phyloP scores from a whole-genome alignment of 768 basidiomycete species.

The Suillus plorans region DNA sequence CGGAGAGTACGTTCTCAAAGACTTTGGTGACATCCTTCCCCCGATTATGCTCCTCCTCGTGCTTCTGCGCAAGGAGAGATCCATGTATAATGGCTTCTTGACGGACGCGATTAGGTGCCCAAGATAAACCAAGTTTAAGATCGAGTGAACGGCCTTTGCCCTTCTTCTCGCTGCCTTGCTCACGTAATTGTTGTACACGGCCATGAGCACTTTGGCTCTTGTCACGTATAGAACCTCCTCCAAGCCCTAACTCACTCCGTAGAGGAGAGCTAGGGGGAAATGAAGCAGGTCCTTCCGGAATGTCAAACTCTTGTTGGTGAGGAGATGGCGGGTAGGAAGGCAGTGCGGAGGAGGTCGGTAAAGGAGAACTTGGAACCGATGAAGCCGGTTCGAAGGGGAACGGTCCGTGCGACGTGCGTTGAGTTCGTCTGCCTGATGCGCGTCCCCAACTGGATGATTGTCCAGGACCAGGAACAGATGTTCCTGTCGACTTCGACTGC shows the following conservation, averaged over 20 bases:
- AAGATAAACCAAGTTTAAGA: conserved; percentile 65
- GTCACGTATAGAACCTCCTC: conserved; percentile 25
- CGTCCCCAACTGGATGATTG: conserved; percentile 61
- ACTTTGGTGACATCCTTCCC: conserved; percentile 36
- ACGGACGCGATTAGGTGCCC: conserved; percentile 68
- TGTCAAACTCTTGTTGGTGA: conserved; percentile 9
- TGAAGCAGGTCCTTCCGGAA: conserved; percentile 10
- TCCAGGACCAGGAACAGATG: conserved; percentile 28
- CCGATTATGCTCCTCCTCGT: conserved; percentile 15
- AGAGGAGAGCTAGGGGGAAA: conserved; percentile 18
- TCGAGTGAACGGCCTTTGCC: conserved; percentile 72
- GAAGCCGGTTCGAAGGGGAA: conserved; percentile 73
- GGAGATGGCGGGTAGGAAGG: conserved; percentile 13
- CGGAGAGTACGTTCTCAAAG: conserved; percentile 36
- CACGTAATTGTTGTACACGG: conserved; percentile 10
- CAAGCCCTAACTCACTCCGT: conserved; percentile 33
- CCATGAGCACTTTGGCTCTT: conserved; percentile 25
- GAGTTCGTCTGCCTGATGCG: conserved; percentile 42
- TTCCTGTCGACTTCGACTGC: conserved; percentile 40
- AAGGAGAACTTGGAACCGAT: conserved; percentile 43
- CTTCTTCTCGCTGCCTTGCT: conserved; percentile 27
- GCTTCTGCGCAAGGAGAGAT: conserved; percentile 23
- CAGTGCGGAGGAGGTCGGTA: conserved; percentile 19
- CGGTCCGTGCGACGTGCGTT: conserved; percentile 50
- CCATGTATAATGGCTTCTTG: conserved; percentile 64